phyloP scores from a whole-genome alignment of 495 filamentous ascomycete genomes.

The Hypoxylon perforatum region DNA sequence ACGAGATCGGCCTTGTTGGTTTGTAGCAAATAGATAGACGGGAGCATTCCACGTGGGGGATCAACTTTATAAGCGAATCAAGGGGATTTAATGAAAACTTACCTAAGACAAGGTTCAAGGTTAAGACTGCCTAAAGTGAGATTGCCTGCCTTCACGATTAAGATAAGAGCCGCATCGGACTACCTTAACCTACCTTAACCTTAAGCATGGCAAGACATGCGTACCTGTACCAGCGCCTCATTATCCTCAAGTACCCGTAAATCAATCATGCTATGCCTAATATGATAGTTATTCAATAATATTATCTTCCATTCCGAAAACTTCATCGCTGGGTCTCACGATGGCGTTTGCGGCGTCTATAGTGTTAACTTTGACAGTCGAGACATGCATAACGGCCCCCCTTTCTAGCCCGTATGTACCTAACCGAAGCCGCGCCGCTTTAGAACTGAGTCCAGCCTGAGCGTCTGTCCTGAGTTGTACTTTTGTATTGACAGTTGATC shows the following conservation, averaged over 20 bases:
- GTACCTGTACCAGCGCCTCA: no score
- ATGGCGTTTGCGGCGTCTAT: conserved; percentile 27
- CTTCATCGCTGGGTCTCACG: conserved; percentile 11
- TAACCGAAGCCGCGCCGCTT: no score
- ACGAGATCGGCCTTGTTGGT: conserved; percentile 29
- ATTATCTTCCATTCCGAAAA: conserved; percentile 1
- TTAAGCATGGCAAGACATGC: no score
- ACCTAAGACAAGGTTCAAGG: background rate
- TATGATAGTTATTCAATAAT: background rate
- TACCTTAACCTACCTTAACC: background rate
- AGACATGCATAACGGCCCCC: background rate
- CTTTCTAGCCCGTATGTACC: background rate
- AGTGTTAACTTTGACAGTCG: conserved; percentile 1
- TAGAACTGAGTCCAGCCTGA: no score
- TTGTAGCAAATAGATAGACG: conserved; percentile 42
- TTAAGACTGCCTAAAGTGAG: conserved; percentile 3
- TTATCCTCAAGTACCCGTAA: no score
- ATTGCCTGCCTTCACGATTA: conserved; percentile 24
- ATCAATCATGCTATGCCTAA: no score
- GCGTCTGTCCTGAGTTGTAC: no score
- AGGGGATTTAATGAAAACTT: no score
- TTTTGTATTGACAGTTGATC: no score
- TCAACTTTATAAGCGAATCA: conserved; percentile 9
- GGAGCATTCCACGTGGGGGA: conserved; percentile 40
- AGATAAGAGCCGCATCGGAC: conserved; percentile 34